Evolutionary conservation across 805 yeast genomes (phyloP).

Genomic region (Yarrowia yakushimensis): DNA sequence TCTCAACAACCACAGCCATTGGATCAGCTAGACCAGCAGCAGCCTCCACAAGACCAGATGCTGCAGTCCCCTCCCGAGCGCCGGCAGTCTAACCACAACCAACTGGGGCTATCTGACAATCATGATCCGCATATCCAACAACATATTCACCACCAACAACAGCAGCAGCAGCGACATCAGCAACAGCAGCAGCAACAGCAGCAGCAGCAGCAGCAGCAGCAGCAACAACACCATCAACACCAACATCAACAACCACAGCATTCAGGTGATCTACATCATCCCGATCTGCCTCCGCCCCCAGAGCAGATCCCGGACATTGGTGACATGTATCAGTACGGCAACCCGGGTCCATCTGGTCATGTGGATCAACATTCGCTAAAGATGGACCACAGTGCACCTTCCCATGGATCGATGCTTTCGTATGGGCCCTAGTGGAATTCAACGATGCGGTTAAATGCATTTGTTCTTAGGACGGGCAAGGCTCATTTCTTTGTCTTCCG

Average conservation of each 20-base stretch:
- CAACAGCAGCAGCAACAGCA: background rate
- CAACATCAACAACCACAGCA: background rate
- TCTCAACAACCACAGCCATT: background rate
- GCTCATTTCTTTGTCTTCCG: background rate
- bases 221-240: background rate
- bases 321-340: background rate
- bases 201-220: background rate
- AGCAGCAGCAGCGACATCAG: background rate
- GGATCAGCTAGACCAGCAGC: background rate
- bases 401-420: conserved; percentile 3
- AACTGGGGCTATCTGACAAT: background rate
- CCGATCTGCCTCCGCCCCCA: background rate
- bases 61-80: background rate
- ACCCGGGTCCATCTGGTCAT: background rate
- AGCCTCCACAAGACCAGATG: background rate
- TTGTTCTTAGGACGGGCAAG: background rate
- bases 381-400: background rate
- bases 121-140: conserved; percentile 2
- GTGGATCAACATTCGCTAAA: background rate
- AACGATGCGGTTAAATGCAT: conserved; percentile 3
- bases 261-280: background rate
- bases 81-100: conserved; percentile 6
- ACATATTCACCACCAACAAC: background rate
- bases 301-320: background rate
- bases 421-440: background rate